phyloP scores from a whole-genome alignment of 192 early-diverging fungal genomes.

The Coemansia furcata region DNA sequence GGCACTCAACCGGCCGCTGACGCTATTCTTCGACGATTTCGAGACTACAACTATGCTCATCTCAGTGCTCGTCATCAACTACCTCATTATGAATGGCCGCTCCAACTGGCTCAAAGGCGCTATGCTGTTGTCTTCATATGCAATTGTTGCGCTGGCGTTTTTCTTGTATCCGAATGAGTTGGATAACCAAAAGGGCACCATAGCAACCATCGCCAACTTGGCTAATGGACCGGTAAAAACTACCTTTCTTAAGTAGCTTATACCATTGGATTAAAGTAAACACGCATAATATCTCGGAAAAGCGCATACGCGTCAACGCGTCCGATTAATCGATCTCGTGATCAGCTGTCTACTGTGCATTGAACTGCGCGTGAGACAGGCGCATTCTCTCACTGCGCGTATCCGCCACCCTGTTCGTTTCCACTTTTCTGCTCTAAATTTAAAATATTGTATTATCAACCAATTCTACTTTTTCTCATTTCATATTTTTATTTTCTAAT shows the following conservation, averaged over 20 bases:
- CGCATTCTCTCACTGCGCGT: neutral
- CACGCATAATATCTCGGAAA: neutral
- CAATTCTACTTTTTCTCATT: neutral
- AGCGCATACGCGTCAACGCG: neutral
- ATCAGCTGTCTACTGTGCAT: neutral
- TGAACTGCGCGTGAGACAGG: neutral
- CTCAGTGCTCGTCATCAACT: slow-evolving; percentile 79
- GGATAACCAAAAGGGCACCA: slow-evolving; percentile 15
- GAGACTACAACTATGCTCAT: slow-evolving; percentile 85
- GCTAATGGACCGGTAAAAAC: neutral
- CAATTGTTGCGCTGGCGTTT: slow-evolving; percentile 80
- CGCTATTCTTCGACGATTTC: slow-evolving; percentile 79
- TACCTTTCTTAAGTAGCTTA: slow-evolving; percentile 1
- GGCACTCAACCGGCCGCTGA: slow-evolving; percentile 69
- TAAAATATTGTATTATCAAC: neutral
- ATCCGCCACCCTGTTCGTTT: neutral
- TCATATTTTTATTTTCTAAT: neutral
- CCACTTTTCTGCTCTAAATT: neutral
- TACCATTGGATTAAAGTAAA: neutral
- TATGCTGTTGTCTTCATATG: slow-evolving; percentile 79
- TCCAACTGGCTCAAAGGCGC: slow-evolving; percentile 93
- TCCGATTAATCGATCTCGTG: neutral
- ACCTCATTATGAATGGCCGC: slow-evolving; percentile 77
- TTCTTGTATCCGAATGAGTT: slow-evolving; percentile 63
- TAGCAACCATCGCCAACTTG: neutral